These are phyloP conservation scores for Mycena alexandri DNA, from an alignment of 768 basidiomycete species.

Conservation along the genomic window DNA sequence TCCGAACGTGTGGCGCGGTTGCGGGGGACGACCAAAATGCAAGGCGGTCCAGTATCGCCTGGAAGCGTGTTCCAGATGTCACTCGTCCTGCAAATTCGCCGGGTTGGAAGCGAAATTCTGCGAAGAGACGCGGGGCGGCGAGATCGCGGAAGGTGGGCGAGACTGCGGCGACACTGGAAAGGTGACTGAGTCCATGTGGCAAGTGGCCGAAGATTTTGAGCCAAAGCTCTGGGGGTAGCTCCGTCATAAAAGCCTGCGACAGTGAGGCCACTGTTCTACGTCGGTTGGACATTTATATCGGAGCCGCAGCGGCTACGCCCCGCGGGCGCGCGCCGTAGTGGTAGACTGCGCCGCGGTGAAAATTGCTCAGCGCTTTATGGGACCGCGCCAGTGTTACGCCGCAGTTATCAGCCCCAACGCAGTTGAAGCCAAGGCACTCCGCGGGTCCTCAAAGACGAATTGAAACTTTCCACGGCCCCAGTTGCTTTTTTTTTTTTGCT, in stretches of 20 bases:
- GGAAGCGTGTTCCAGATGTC: background rate
- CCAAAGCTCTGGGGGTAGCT: constrained; percentile 16
- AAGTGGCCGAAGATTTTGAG: background rate
- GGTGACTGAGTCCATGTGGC: background rate
- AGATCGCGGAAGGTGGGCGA: background rate
- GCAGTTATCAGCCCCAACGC: too few species aligned
- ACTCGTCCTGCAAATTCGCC: background rate
- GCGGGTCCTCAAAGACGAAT: too few species aligned
- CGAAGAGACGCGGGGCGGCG: background rate
- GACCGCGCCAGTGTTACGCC: too few species aligned
- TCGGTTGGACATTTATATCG: too few species aligned
- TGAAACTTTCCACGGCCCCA: too few species aligned
- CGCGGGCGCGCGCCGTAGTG: too few species aligned
- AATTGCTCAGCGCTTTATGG: too few species aligned
- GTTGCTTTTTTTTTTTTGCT: too few species aligned
- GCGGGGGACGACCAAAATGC: constrained; percentile 15
- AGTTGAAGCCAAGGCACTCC: too few species aligned
- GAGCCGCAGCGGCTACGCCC: too few species aligned
- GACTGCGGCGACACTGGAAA: background rate
- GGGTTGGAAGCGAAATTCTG: constrained; percentile 1
- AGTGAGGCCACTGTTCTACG: too few species aligned
- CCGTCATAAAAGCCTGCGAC: background rate
- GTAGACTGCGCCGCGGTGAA: too few species aligned
- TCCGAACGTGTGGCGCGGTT: constrained; percentile 7
- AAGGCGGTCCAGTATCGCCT: background rate